A percentile compares a stretch with the other conserved stretches of the same genome.
Evolutionary conservation across 805 yeast genomes (phyloP).

Genomic region (Candida caryicola): DNA sequence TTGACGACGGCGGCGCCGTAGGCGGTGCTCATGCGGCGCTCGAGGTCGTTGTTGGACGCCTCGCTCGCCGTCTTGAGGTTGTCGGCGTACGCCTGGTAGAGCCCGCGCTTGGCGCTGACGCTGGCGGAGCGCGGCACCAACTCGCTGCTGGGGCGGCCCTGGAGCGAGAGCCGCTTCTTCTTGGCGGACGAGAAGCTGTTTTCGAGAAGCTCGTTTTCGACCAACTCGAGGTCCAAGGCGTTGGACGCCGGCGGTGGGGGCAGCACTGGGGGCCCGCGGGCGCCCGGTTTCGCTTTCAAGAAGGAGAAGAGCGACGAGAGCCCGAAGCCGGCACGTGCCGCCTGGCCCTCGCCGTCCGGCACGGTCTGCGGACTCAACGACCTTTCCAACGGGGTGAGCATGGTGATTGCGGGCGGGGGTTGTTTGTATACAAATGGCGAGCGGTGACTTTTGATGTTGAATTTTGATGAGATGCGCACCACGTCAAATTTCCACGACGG

Average conservation of each 20-base stretch:
- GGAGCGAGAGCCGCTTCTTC: constrained; percentile 27
- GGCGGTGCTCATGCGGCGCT: constrained; percentile 25
- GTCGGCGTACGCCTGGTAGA: constrained; percentile 20
- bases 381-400: constrained; percentile 6
- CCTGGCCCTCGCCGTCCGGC: neutral
- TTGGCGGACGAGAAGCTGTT: constrained; percentile 25
- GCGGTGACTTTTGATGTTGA: neutral
- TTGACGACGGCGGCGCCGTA: constrained; percentile 14
- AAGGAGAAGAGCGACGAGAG: constrained; percentile 3
- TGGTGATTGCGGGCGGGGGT: neutral
- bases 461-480: neutral
- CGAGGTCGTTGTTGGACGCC: constrained; percentile 24
- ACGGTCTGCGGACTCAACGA: constrained; percentile 9
- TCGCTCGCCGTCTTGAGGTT: constrained; percentile 17
- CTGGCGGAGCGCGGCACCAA: constrained; percentile 28
- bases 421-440: neutral
- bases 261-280: neutral
- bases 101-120: constrained; percentile 12
- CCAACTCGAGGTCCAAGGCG: constrained; percentile 3
- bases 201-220: constrained; percentile 17
- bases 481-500: no score
- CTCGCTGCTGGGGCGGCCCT: constrained; percentile 13
- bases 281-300: neutral
- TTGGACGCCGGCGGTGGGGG: constrained; percentile 1
- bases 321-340: neutral